Conservation (phyloP, 2,329 filamentous ascomycete species). For the Pseudopyricularia javanii region DNA sequence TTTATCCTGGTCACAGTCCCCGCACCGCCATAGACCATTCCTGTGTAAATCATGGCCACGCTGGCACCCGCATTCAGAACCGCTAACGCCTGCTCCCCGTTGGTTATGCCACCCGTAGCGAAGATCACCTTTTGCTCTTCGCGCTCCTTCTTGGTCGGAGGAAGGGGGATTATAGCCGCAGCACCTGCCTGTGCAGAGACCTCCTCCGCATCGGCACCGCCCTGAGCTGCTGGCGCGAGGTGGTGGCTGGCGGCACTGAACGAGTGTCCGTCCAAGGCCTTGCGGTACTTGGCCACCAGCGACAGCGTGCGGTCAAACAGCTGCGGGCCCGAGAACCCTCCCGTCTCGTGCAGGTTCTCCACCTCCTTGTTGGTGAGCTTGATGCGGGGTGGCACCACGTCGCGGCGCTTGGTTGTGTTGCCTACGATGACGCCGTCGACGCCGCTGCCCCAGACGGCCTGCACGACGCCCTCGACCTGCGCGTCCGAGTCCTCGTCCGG, state of each 20-base stretch:
- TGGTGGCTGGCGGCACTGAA: conserved; percentile 14
- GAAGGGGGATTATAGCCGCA: conserved; percentile 19
- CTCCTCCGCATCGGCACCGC: conserved; percentile 12
- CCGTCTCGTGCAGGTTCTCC: conserved; percentile 58
- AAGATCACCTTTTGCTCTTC: conserved; percentile 67
- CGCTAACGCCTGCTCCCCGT: conserved; percentile 69
- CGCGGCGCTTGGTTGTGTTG: conserved; percentile 83
- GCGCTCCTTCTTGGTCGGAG: conserved; percentile 10
- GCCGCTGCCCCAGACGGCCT: conserved; percentile 70
- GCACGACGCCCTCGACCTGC: conserved; percentile 79
- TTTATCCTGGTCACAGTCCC: conserved; percentile 56
- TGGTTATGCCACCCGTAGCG: conserved; percentile 85
- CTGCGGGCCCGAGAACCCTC: conserved; percentile 83
- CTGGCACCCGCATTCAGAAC: conserved; percentile 81
- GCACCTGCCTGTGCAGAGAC: conserved; percentile 16
- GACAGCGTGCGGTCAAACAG: conserved; percentile 71
- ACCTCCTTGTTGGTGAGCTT: conserved; percentile 55
- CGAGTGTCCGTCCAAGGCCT: conserved; percentile 45
- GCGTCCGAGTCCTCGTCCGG: conserved; percentile 82
- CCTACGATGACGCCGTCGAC: conserved; percentile 95
- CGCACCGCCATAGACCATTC: conserved; percentile 49
- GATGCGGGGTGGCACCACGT: conserved; percentile 55
- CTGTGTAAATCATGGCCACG: conserved; percentile 86
- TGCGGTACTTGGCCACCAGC: conserved; percentile 70
- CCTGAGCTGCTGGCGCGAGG: conserved; percentile 12